These are phyloP conservation scores for Fraxinus sp. DNA, from an alignment of 305 asterid genomes.

Conservation along the genomic window DNA sequence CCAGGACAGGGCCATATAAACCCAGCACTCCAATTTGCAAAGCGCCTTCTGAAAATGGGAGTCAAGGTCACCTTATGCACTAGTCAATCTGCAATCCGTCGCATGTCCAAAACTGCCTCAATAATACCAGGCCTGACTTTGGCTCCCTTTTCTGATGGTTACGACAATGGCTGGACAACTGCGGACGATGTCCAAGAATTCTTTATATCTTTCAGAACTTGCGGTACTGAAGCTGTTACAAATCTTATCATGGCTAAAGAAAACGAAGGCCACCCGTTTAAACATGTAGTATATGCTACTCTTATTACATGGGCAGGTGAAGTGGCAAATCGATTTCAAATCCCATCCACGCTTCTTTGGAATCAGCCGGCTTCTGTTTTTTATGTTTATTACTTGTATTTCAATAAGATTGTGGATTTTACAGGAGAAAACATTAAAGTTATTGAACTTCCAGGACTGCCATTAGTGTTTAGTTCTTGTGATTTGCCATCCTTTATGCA, in stretches of 20 bases:
- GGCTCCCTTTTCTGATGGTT: constrained; percentile 39
- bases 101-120: constrained; percentile 18
- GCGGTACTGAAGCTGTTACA: constrained; percentile 21
- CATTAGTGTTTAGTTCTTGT: constrained; percentile 15
- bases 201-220: constrained; percentile 15
- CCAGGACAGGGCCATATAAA: constrained; percentile 53
- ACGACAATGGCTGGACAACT: constrained; percentile 32
- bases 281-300: constrained; percentile 34
- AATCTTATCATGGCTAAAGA: constrained; percentile 11
- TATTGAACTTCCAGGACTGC: constrained; percentile 43
- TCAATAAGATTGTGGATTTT: constrained; percentile 27
- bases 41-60: constrained; percentile 31
- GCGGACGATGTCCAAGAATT: background rate
- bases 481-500: constrained; percentile 47
- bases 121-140: background rate
- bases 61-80: constrained; percentile 38
- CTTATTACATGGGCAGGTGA: constrained; percentile 50
- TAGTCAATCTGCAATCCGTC: constrained; percentile 25
- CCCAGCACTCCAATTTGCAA: constrained; percentile 44
- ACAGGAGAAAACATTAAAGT: background rate
- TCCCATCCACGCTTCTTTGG: constrained; percentile 54
- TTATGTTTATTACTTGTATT: constrained; percentile 34
- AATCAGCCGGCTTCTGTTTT: constrained; percentile 49
- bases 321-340: constrained; percentile 25
- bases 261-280: constrained; percentile 27